Base-by-base conservation (phyloP, 2,329 filamentous ascomycete genomes). In the Penicillium thymicola region DNA sequence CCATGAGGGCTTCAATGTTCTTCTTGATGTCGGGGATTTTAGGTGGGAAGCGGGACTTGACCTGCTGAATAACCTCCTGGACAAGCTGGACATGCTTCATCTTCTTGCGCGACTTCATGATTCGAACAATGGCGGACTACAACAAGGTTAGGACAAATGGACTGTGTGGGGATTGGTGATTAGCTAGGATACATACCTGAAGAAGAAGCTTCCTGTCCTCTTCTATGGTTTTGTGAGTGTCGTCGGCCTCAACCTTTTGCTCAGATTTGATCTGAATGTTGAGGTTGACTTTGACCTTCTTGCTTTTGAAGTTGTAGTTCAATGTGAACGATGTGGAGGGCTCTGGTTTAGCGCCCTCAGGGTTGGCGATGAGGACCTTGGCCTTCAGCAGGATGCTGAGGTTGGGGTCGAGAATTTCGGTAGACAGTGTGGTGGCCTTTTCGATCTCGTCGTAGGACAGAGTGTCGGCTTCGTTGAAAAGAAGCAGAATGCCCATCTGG, bases 191-290 rank as follows among this genome's bases (percentile, higher is more conserved):
- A 81, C 88, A 75, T 83, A 96, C 93, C 87, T 99, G 94, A 72
- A 97, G 89, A 57, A 99, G 84, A 59, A 99, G 81, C 78, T 97
- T 97, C 60, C 94, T 85, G 74, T 99, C 94, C 76, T 99, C 94
- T 79, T 99, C 94, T 66, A 99, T 97, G 3, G 92, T 97, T 85
- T 99, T 99, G 81, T 97, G 96, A 7, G 94, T 99, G 72, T 99
- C 94, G 60, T 91, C 92, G 63, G 92, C 89, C 75, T 99, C 94
- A 62, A 94, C 90, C 82, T 97, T 97, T 71, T 93, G 88, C 77
- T 99, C 95, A 34, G 92, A 89, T 78, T 96, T 93, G 77, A 96
- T 92, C 55, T 87, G 89, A 53, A 97, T 88, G 75, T 99, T 99
- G 52, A 99, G 81, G 71, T 99, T 99, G 67, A 97, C 88, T 70